Conservation (phyloP, 768 basidiomycete genomes). For the Postia placenta region DNA sequence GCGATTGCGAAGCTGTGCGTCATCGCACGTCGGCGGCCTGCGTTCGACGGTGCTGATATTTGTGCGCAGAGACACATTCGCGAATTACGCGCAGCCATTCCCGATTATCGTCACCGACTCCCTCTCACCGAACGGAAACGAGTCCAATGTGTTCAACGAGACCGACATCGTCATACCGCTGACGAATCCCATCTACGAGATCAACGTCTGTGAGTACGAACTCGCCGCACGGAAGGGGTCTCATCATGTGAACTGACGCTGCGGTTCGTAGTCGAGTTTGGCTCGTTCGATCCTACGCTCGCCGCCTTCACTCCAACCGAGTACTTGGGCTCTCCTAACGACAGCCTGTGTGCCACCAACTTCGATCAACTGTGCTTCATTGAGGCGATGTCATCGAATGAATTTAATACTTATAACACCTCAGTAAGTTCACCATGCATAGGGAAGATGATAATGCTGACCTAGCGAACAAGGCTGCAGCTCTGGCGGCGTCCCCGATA, state of each 20-base stretch:
- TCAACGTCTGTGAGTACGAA: conserved; percentile 16
- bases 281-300: conserved; percentile 67
- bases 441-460: background rate
- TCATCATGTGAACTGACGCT: background rate
- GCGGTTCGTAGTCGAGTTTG: conserved; percentile 60
- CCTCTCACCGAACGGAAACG: conserved; percentile 36
- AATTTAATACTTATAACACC: conserved; percentile 50
- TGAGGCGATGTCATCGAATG: conserved; percentile 67
- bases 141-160: conserved; percentile 33
- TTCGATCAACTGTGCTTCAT: conserved; percentile 74
- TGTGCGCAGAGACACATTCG: conserved; percentile 40
- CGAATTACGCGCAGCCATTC: conserved; percentile 48
- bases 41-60: background rate
- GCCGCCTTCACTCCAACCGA: conserved; percentile 64
- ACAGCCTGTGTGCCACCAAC: conserved; percentile 58
- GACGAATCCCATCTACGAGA: conserved; percentile 26
- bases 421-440: conserved; percentile 11
- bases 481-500: conserved; percentile 23
- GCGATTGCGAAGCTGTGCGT: conserved; percentile 33
- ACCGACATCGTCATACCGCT: conserved; percentile 48
- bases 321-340: conserved; percentile 59
- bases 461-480: conserved; percentile 13
- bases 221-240: background rate
- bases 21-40: background rate
- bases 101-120: conserved; percentile 62